Base-by-base conservation (phyloP, 2,329 filamentous ascomycete species). In the Ceratocystis cubensis region DNA sequence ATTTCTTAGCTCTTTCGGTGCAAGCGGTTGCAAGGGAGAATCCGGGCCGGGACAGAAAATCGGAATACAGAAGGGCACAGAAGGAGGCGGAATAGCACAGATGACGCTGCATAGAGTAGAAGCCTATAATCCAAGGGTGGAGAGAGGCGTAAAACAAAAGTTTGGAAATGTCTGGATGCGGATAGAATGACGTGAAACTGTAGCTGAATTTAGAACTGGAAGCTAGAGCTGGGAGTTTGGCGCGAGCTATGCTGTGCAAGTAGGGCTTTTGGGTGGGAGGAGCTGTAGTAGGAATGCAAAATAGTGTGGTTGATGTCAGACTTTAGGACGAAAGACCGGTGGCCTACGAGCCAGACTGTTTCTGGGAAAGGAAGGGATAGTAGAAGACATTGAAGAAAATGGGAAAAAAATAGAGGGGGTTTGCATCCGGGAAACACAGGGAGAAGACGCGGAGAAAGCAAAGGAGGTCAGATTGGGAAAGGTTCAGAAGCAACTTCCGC, bases 151-250 rank as follows among this genome's bases (percentile, higher is more conserved):
- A 25, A 53, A 53, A 10, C 22, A 25, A 28, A 28, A 30, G 28
- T 1, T 37, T 59, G 28, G 56, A 59, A n/a, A 37, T 59, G 56
- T 59, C 56, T 59, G 56, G 56, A 59, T 59, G 56, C 56, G 56
- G 25, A 30, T 30, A n/a, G 30, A 37, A 59, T 59, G 56, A 37
- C 56, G 56, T 59, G 56, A 59, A 30, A n/a, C 2, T 59, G 37
- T 41, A 41, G 37, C 37, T 41, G 37, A 4, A 37, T 10, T 13
- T 10, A 37, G 53, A 57, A 15, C 17, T n/a, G 28, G 25, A n/a
- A 17, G 17, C 17, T 33, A 28, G 15, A 30, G 53, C 53, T 10
- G 17, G 56, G 25, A 8, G 25, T 28, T 13, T 28, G 15, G 22
- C 48, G 22, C 20, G 48, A 15, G 48, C 20, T 25, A 25, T 25